Conservation (phyloP, 768 basidiomycete species). For the Boletus vinaceobasis region DNA sequence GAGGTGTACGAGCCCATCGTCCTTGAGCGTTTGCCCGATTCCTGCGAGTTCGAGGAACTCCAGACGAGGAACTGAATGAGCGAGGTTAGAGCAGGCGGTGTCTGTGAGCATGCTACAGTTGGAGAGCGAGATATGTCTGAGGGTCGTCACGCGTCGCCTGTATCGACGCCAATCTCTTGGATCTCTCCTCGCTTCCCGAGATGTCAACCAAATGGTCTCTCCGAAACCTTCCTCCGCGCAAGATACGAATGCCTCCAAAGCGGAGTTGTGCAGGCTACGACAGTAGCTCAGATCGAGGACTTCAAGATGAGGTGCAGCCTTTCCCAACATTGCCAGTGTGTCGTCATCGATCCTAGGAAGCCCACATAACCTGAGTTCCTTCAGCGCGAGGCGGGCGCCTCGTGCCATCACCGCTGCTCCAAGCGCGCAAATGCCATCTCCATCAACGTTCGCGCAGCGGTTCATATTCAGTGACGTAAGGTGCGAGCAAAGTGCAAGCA, state of each 20-base stretch:
- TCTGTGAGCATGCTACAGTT: conserved; percentile 71
- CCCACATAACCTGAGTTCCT: conserved; percentile 64
- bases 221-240: conserved; percentile 37
- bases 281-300: conserved; percentile 78
- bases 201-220: conserved; percentile 49
- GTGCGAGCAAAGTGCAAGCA: conserved; percentile 56
- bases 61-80: conserved; percentile 64
- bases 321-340: conserved; percentile 63
- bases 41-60: conserved; percentile 79
- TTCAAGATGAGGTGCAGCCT: conserved; percentile 67
- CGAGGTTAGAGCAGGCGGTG: conserved; percentile 68
- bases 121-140: conserved; percentile 75
- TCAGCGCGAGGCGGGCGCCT: conserved; percentile 50
- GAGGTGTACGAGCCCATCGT: conserved; percentile 71
- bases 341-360: conserved; percentile 58
- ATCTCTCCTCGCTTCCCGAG: conserved; percentile 66
- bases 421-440: conserved; percentile 53
- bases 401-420: conserved; percentile 43
- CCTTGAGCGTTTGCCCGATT: conserved; percentile 63
- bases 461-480: conserved; percentile 65
- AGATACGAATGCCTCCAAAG: conserved; percentile 67
- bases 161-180: conserved; percentile 45
- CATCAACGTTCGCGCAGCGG: conserved; percentile 66
- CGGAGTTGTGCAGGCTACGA: conserved; percentile 68
- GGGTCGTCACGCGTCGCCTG: conserved; percentile 59